Percentiles rank a stretch among this genome's conserved stretches.
These are phyloP conservation scores for Capsaspora owczarzaki DNA, from an alignment of 78 protist species.

Conservation along the genomic window DNA sequence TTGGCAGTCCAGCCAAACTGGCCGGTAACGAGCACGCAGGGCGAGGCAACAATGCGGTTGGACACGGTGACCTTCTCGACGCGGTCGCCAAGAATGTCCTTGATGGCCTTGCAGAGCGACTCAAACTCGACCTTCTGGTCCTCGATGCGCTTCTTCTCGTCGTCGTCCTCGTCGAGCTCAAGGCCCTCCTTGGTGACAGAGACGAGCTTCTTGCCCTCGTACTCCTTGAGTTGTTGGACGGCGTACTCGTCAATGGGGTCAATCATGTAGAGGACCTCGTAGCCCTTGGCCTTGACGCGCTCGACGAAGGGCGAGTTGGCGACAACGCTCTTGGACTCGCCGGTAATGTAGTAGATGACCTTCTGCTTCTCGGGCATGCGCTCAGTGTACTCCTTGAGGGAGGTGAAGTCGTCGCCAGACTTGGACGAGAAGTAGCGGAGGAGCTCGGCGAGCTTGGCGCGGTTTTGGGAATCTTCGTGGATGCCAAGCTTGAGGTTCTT, in stretches of 20 bases:
- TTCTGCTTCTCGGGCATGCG: conserved; percentile 98
- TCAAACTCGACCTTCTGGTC: conserved; percentile 80
- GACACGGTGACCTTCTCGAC: conserved; percentile 95
- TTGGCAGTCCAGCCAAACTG: conserved; percentile 98
- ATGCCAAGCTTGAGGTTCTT: conserved; percentile 98
- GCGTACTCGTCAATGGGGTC: conserved; percentile 99
- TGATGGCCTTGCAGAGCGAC: conserved; percentile 88
- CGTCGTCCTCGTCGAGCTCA: conserved; percentile 87
- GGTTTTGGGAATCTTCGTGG: conserved; percentile 97
- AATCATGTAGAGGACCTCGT: conserved; percentile 95
- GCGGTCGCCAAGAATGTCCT: conserved; percentile 98
- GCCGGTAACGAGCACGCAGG: conserved; percentile 92
- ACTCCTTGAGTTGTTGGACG: conserved; percentile 97
- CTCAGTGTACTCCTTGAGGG: conserved; percentile 95
- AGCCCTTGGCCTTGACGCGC: conserved; percentile 55
- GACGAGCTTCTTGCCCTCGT: conserved; percentile 95
- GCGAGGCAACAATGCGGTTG: conserved; percentile 85
- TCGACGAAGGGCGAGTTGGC: conserved; percentile 93
- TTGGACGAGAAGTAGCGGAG: conserved; percentile 93
- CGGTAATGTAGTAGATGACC: conserved; percentile 98
- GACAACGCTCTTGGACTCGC: conserved; percentile 79
- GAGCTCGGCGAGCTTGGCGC: conserved; percentile 91
- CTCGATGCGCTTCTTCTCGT: conserved; percentile 85
- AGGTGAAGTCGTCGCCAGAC: conserved; percentile 84
- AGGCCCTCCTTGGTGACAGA: conserved; percentile 98